phyloP scores from a whole-genome alignment of 2,329 filamentous ascomycete genomes.

The Leptodontidium sp. region DNA sequence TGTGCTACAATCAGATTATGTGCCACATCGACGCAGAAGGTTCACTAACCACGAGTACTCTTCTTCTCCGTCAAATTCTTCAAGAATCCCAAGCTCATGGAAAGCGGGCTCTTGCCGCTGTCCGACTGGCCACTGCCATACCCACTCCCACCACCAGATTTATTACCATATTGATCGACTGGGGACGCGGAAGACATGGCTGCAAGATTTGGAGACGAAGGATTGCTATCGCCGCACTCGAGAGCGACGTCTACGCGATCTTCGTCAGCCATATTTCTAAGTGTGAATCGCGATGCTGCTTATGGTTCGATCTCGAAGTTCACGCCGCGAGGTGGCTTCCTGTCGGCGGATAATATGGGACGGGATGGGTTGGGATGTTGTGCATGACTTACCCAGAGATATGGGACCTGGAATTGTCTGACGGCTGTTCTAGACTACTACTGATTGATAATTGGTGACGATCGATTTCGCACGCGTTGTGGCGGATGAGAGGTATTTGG shows the following conservation, averaged over 20 bases:
- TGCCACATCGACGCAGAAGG: not conserved
- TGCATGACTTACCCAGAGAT: slow-evolving; percentile 35
- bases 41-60: slow-evolving; percentile 71
- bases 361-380: slow-evolving; percentile 19
- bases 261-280: slow-evolving; percentile 34
- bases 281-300: slow-evolving; percentile 13
- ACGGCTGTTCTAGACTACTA: slow-evolving; percentile 21
- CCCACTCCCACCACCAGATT: slow-evolving; percentile 40
- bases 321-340: slow-evolving; percentile 18
- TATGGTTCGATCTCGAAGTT: slow-evolving; percentile 15
- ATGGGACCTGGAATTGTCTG: slow-evolving; percentile 17
- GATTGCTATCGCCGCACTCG: slow-evolving; percentile 21
- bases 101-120: slow-evolving; percentile 45
- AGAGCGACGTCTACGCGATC: slow-evolving; percentile 27
- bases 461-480: slow-evolving; percentile 22
- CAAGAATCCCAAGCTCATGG: slow-evolving; percentile 67
- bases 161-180: slow-evolving; percentile 42
- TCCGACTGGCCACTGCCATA: slow-evolving; percentile 47
- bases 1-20: slow-evolving; percentile 27
- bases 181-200: slow-evolving; percentile 44
- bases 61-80: slow-evolving; percentile 77
- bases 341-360: slow-evolving; percentile 15
- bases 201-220: slow-evolving; percentile 23
- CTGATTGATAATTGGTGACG: slow-evolving; percentile 24
- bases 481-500: slow-evolving; percentile 36